Percentiles rank a stretch among this genome's conserved stretches.
phyloP scores from a whole-genome alignment of 2,329 filamentous ascomycete species.

The Ilyonectria mors-panacis region DNA sequence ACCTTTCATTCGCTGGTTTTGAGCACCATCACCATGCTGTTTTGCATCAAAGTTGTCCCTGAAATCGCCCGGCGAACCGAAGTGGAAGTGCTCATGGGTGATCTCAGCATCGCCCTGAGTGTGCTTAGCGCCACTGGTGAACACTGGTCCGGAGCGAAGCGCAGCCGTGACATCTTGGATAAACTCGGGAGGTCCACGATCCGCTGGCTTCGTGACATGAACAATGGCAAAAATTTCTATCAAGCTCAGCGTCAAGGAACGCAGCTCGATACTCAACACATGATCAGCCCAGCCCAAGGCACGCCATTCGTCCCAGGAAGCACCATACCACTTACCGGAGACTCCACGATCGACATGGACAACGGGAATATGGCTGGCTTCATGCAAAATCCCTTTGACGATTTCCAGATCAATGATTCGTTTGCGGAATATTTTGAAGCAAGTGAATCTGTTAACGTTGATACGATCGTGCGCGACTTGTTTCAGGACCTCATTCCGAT shows the following conservation, averaged over 20 bases:
- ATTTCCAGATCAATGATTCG: conserved; percentile 42
- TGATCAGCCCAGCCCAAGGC: conserved; percentile 1
- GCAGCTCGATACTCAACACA: background rate
- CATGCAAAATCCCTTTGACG: conserved; percentile 43
- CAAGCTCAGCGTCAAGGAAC: conserved; percentile 2
- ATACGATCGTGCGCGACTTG: conserved; percentile 52
- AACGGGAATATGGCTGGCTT: conserved; percentile 21
- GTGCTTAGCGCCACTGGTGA: conserved; percentile 66
- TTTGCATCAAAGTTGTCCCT: conserved; percentile 64
- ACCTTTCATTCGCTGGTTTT: conserved; percentile 65
- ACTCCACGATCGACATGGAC: conserved; percentile 2
- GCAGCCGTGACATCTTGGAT: conserved; percentile 61
- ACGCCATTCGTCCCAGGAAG: conserved; percentile 20
- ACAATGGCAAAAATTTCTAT: background rate
- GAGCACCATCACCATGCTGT: conserved; percentile 64
- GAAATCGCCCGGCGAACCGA: conserved; percentile 56
- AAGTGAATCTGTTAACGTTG: conserved; percentile 50
- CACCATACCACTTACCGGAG: conserved; percentile 9
- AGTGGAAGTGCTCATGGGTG: conserved; percentile 57
- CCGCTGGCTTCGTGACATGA: conserved; percentile 46
- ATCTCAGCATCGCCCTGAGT: conserved; percentile 60
- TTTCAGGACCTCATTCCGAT: conserved; percentile 57
- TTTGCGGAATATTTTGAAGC: conserved; percentile 50
- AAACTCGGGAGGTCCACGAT: conserved; percentile 53
- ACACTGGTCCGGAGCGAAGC: conserved; percentile 66